These are phyloP conservation scores for Leccinum fuscescens DNA, from an alignment of 1,284 basidiomycete species.

Conservation along the genomic window DNA sequence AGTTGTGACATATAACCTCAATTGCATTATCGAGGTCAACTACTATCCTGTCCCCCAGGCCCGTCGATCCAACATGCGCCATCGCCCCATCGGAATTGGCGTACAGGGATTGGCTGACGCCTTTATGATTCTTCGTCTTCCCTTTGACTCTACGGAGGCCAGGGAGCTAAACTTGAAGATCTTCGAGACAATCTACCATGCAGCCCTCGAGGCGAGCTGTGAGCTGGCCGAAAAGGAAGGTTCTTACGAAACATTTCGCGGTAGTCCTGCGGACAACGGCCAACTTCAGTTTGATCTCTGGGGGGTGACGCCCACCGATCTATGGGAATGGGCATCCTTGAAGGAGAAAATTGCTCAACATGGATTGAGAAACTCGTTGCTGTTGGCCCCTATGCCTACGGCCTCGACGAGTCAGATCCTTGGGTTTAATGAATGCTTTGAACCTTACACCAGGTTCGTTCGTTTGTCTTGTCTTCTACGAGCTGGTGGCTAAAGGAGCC, in stretches of 20 bases:
- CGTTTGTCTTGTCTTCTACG: not conserved
- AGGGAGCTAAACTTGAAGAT: constrained; percentile 92
- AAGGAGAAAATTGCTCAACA: constrained; percentile 87
- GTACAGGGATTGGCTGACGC: constrained; percentile 98
- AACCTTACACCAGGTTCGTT: constrained; percentile 83
- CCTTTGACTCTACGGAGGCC: constrained; percentile 91
- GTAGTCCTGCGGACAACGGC: constrained; percentile 87
- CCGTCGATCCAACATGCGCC: constrained; percentile 91
- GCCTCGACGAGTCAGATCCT: constrained; percentile 98
- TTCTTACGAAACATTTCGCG: constrained; percentile 89
- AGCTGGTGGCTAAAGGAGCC: constrained; percentile 11
- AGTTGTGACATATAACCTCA: constrained; percentile 91
- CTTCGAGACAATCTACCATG: constrained; percentile 99
- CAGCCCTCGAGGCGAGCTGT: constrained; percentile 86
- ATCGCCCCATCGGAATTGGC: constrained; percentile 97
- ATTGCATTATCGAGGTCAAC: constrained; percentile 92
- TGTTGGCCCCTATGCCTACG: constrained; percentile 97
- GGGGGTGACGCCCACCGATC: constrained; percentile 87
- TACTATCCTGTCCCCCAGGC: constrained; percentile 94
- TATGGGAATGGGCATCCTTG: constrained; percentile 94
- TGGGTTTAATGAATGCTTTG: constrained; percentile 98
- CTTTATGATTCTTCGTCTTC: constrained; percentile 96
- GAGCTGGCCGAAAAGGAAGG: constrained; percentile 86
- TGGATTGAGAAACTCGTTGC: constrained; percentile 92
- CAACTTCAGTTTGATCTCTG: constrained; percentile 95